Percentiles rank a stretch among this genome's conserved stretches.
Conservation (phyloP, 768 basidiomycete species). For the Boletellus emodensis region DNA sequence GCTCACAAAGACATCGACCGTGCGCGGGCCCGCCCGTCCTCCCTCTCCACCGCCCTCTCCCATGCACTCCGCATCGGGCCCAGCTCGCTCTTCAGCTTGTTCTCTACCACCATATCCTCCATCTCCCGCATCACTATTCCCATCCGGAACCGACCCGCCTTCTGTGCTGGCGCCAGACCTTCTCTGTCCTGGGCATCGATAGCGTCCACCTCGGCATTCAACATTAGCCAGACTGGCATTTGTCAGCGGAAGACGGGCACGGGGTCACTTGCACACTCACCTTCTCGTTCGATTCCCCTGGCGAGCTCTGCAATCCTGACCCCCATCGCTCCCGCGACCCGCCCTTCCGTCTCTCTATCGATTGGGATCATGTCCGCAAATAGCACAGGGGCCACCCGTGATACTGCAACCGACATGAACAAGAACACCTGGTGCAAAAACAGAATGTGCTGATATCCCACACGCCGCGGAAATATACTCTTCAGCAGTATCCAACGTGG, state of each 20-base stretch:
- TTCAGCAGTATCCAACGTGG: conserved; percentile 31
- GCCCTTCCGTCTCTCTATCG: conserved; percentile 25
- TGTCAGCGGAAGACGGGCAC: conserved; percentile 2
- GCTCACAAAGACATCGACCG: conserved; percentile 28
- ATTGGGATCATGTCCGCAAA: conserved; percentile 37
- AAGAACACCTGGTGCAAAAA: conserved; percentile 77
- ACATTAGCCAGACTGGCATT: conserved; percentile 43
- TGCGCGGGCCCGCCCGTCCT: conserved; percentile 12
- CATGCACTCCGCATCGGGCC: conserved; percentile 57
- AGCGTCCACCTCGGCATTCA: conserved; percentile 53
- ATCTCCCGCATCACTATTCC: conserved; percentile 50
- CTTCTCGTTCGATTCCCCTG: conserved; percentile 50
- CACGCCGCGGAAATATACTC: conserved; percentile 55
- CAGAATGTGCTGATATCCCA: conserved; percentile 71
- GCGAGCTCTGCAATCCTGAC: conserved; percentile 42
- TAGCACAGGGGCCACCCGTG: conserved; percentile 65
- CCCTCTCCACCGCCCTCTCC: conserved; percentile 38
- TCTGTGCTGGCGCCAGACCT: not conserved
- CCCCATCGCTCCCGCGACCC: conserved; percentile 35
- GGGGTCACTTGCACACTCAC: conserved; percentile 28
- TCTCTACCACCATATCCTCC: conserved; percentile 63
- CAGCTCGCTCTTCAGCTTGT: conserved; percentile 48
- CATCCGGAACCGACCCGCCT: conserved; percentile 24
- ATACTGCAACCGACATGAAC: conserved; percentile 68
- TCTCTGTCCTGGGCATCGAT: conserved; percentile 31